Evolutionary conservation across 352 stramenopile genomes (phyloP), one percentile per base, ranked within the genome.

Genomic region (Pythium vanterpoolii): DNA sequence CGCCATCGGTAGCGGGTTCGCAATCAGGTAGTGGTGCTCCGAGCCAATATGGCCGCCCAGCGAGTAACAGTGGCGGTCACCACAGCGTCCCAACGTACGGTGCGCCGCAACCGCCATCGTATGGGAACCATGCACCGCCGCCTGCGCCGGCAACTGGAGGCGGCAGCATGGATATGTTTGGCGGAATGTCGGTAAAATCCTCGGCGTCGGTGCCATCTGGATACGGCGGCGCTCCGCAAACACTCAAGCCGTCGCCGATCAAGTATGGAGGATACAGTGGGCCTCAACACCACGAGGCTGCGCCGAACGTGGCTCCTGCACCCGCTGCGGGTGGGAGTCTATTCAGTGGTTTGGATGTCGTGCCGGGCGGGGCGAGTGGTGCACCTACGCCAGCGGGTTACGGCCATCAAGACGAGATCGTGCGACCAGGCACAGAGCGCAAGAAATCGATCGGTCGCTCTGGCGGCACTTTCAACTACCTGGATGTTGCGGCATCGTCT

Each of bases 151-250:
- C 61, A 21, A 48, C 26, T 58, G 65, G 58, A 1, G 39, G 45
- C 16, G 45, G 26, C 16, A 28, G 52, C 11, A 60, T 75, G 30
- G 75, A 88, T 47, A 92, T 92, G 83, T 92, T 92, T 65, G 80
- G 76, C 26, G 83, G 83, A 11, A 92, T 92, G 83, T 77, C 83
- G 6, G 21, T 92, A 19, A 84, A 79, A 64, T 60, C 49, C 13
- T 34, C 57, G 14, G 26, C 45, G 26, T 36, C 46, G 16, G 43
- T 33, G 27, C 21, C 47, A 3, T 52, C 51, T 11, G 54, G 47
- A 46, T 63, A 60, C 16, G 54, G 55, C 14, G 54, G 55, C 2
- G 61, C 61, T 6, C 54, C 61, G 28, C 54, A 63, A 39, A 19
- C 42, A 8, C 38, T 46, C 24, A 56, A 57, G 42, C 56, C 55